These are phyloP conservation scores for Penicillium paradoxum DNA, from an alignment of 495 filamentous ascomycete species.

Conservation along the genomic window DNA sequence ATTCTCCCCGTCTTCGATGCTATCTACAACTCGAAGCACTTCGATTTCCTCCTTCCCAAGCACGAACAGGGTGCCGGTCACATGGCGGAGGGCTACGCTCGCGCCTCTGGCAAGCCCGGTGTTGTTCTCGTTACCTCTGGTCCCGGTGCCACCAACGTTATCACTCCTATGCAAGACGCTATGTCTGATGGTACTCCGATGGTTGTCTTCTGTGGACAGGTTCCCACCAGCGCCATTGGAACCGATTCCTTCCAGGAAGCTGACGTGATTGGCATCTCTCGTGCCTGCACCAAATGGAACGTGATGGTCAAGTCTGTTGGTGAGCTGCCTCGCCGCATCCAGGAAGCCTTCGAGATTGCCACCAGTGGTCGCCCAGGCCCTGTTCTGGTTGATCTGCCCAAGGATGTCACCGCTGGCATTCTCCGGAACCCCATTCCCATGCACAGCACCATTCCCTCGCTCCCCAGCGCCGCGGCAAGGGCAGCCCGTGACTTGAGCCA, in stretches of 20 bases:
- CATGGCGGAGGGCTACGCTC: slow-evolving; percentile 62
- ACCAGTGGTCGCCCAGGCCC: slow-evolving; percentile 58
- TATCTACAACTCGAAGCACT: slow-evolving; percentile 58
- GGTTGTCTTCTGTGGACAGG: slow-evolving; percentile 61
- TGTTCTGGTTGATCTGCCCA: slow-evolving; percentile 57
- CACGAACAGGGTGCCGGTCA: slow-evolving; percentile 64
- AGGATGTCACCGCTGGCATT: slow-evolving; percentile 53
- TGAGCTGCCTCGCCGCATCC: slow-evolving; percentile 55
- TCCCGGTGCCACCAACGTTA: slow-evolving; percentile 58
- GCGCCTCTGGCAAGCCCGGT: slow-evolving; percentile 57
- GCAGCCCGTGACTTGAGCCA: slow-evolving; percentile 47
- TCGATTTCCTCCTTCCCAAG: slow-evolving; percentile 58
- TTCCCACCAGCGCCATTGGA: slow-evolving; percentile 52
- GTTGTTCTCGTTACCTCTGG: slow-evolving; percentile 64
- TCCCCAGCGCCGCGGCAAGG: slow-evolving; percentile 52
- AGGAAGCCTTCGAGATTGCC: slow-evolving; percentile 61
- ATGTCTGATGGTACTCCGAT: slow-evolving; percentile 59
- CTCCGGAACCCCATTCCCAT: slow-evolving; percentile 52
- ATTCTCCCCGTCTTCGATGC: slow-evolving; percentile 56
- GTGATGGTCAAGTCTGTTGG: slow-evolving; percentile 58
- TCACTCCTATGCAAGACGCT: slow-evolving; percentile 61
- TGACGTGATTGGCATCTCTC: slow-evolving; percentile 56
- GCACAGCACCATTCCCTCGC: slow-evolving; percentile 50
- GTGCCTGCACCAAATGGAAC: slow-evolving; percentile 63
- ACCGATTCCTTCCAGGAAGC: slow-evolving; percentile 63